phyloP scores from a whole-genome alignment of 2,329 filamentous ascomycete species.

The Ceratocystis lukuohia region DNA sequence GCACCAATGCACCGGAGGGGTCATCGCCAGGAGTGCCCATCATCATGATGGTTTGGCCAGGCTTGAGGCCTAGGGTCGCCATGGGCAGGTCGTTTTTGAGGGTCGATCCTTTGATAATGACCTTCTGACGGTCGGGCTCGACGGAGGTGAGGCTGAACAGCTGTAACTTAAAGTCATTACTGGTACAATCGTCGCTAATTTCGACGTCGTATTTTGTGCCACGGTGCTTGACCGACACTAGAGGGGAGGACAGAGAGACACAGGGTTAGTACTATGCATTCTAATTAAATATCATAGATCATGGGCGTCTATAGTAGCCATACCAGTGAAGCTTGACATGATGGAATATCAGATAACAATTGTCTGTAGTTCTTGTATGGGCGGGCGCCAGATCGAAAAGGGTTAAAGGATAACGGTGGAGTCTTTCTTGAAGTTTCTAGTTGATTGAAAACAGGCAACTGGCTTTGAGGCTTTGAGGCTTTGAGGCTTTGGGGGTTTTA shows the following conservation, averaged over 20 bases:
- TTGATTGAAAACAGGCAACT: no score
- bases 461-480: no score
- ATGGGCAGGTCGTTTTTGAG: slow-evolving; percentile 91
- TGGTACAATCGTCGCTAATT: slow-evolving; percentile 67
- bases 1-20: slow-evolving; percentile 41
- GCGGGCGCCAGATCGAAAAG: not conserved
- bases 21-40: slow-evolving; percentile 74
- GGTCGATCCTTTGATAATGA: slow-evolving; percentile 84
- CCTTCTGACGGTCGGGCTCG: slow-evolving; percentile 91
- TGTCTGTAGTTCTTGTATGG: not conserved
- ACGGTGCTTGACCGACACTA: slow-evolving; percentile 86
- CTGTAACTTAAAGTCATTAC: slow-evolving; percentile 91
- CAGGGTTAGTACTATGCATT: not conserved
- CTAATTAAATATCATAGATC: not conserved
- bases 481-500: no score
- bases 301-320: not conserved
- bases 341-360: not conserved
- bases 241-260: not conserved
- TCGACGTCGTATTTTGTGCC: slow-evolving; percentile 94
- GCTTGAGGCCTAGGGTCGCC: slow-evolving; percentile 69
- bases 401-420: not conserved
- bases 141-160: slow-evolving; percentile 91
- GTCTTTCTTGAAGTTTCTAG: not conserved
- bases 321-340: slow-evolving; percentile 9
- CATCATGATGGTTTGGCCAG: slow-evolving; percentile 85